Evolutionary conservation across 73 alveolate genomes (phyloP).

Genomic region (Stentor roeselii): DNA sequence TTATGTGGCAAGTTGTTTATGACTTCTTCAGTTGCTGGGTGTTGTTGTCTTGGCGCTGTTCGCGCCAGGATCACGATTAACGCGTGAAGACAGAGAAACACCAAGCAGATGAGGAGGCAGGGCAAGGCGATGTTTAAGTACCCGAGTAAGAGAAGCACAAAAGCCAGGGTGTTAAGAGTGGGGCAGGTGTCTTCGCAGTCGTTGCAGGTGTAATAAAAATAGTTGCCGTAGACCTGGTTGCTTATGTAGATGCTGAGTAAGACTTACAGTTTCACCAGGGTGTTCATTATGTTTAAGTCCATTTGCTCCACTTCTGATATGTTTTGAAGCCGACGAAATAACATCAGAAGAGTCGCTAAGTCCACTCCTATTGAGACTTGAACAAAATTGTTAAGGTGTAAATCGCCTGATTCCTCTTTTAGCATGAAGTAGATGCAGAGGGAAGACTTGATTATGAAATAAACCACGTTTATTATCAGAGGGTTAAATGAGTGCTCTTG

Average conservation of each 20-base stretch:
- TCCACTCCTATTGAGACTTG: no score
- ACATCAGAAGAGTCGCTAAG: no score
- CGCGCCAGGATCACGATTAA: neutral
- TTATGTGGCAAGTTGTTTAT: neutral
- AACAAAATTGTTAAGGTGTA: no score
- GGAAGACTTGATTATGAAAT: no score
- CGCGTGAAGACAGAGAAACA: neutral
- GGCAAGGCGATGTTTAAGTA: neutral
- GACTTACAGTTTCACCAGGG: slow-evolving; percentile 19
- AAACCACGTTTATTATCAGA: no score
- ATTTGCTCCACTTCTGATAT: no score
- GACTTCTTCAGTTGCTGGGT: slow-evolving; percentile 13
- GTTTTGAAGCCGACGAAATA: no score
- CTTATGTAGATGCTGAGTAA: neutral
- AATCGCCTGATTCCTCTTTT: no score
- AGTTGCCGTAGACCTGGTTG: neutral
- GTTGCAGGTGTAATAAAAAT: neutral
- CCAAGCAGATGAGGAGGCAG: neutral
- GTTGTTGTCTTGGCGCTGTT: neutral
- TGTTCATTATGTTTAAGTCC: no score
- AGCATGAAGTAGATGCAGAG: no score
- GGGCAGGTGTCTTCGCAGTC: neutral
- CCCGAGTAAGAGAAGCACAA: neutral
- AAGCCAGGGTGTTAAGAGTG: neutral
- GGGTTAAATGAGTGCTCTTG: no score